Base-by-base conservation (phyloP, 2,329 filamentous ascomycete species). In the Aspergillus sojae region DNA sequence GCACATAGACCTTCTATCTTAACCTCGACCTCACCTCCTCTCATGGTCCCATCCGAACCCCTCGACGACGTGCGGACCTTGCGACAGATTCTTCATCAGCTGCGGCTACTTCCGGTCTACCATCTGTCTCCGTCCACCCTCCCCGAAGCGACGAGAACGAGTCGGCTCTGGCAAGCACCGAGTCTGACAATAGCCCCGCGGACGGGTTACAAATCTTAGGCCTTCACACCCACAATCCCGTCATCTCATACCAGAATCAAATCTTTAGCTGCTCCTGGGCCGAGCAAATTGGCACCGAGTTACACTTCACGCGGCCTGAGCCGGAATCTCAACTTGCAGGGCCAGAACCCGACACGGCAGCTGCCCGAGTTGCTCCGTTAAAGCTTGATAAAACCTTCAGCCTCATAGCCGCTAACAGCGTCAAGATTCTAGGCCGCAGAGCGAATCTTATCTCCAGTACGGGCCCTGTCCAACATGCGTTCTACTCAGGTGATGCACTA, bases 201-300 rank as follows among this genome's bases (percentile, higher is more conserved):
- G 77, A 81, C 52, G 75, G 79, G 54, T 86, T 97, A 6, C 93
- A 97, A 73, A 89, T 97, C 57, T 82, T 95, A n/a, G 93, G 92
- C 32, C 83, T 97, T 4, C 91, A 96, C 76, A 89, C 89, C 1
- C 72, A 80, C 2, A 90, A 91, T 56, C 94, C 94, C 0, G 81
- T 97, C 32, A 84, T 97, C 63, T 90, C 91, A 26, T 96, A 96
- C 78, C 86, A 90, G 62, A 91, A 91, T 34, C 87, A 89, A 65
- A 81, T 96, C 26, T 95, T 94, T 74, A 88, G 88, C 67, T 94
- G 93, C 67, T 81, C 87, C 53, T 98, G 94, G 94, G 86, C 88
- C 12, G 88, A 91, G 65, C 90, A 93, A 64, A 86, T 96, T 50
- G 94, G 94, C 41, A 96, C 93, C 0, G 92, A 96, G 69, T 81